A percentile compares a stretch with the other conserved stretches of the same genome.
These are phyloP conservation scores for Aegilops bicornis DNA, from an alignment of 176 grass and related monocot genomes.

Conservation along the genomic window DNA sequence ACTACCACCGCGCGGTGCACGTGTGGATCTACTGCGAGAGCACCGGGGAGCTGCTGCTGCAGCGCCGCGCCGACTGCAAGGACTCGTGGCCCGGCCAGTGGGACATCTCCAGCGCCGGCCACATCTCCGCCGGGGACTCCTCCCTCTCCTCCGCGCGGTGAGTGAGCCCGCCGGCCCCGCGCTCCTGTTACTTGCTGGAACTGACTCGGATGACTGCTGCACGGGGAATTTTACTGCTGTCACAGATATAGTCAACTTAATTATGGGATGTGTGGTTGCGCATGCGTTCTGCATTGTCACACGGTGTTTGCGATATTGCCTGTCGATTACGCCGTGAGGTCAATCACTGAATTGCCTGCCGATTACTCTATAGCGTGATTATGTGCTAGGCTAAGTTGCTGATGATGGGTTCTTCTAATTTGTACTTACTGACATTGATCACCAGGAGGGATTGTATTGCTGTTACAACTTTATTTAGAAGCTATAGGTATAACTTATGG, in stretches of 20 bases:
- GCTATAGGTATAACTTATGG: neutral
- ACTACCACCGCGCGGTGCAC: slow-evolving; percentile 87
- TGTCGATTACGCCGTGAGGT: neutral
- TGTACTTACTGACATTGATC: neutral
- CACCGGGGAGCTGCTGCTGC: slow-evolving; percentile 82
- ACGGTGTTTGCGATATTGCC: neutral
- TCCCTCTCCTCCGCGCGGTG: slow-evolving; percentile 84
- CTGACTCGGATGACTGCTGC: neutral
- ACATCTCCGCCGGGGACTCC: slow-evolving; percentile 84
- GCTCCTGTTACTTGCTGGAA: neutral
- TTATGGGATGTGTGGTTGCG: neutral
- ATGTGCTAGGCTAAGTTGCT: neutral
- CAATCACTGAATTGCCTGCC: neutral
- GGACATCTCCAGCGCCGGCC: slow-evolving; percentile 91
- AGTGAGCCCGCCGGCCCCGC: slow-evolving; percentile 34
- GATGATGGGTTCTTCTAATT: neutral
- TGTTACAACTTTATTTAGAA: neutral
- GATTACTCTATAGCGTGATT: neutral
- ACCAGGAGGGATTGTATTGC: neutral
- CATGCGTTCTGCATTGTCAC: neutral
- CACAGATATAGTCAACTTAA: neutral
- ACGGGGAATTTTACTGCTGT: neutral
- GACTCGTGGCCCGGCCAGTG: slow-evolving; percentile 91
- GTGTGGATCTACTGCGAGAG: slow-evolving; percentile 91
- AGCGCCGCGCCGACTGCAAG: slow-evolving; percentile 85